Evolutionary conservation across 2,329 filamentous ascomycete species (phyloP).

Genomic region (Calycina herbarum): DNA sequence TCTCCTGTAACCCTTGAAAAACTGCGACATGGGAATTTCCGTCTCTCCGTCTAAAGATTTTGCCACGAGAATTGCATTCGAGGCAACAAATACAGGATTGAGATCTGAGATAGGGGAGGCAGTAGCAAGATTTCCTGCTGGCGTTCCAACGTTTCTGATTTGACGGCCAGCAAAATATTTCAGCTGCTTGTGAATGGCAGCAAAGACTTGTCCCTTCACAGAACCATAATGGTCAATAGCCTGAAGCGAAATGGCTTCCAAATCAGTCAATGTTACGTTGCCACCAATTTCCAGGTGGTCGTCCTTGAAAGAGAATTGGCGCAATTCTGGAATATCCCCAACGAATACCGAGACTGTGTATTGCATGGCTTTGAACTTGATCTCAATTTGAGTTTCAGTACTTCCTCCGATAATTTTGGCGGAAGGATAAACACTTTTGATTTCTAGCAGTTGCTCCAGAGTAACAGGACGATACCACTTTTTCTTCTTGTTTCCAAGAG

Average conservation of each 20-base stretch:
- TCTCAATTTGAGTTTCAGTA: slow-evolving; percentile 96
- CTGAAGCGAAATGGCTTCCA: slow-evolving; percentile 80
- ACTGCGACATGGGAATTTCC: slow-evolving; percentile 87
- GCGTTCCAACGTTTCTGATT: slow-evolving; percentile 96
- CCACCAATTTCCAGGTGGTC: slow-evolving; percentile 89
- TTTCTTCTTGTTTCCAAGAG: slow-evolving; percentile 93
- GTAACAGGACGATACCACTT: slow-evolving; percentile 91
- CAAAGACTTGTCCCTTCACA: slow-evolving; percentile 67
- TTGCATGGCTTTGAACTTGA: slow-evolving; percentile 94
- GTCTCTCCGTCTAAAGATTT: slow-evolving; percentile 72
- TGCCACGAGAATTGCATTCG: slow-evolving; percentile 77
- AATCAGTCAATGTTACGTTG: slow-evolving; percentile 87
- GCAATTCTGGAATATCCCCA: slow-evolving; percentile 86
- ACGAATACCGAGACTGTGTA: slow-evolving; percentile 91
- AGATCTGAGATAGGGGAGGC: slow-evolving; percentile 96
- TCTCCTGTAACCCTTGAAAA: slow-evolving; percentile 88
- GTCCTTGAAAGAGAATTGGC: slow-evolving; percentile 76
- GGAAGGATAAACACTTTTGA: slow-evolving; percentile 80
- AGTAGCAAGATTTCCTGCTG: slow-evolving; percentile 89
- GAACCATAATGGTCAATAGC: slow-evolving; percentile 77
- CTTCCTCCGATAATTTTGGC: slow-evolving; percentile 96
- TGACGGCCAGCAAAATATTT: slow-evolving; percentile 93
- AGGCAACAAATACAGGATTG: slow-evolving; percentile 89
- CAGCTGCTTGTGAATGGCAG: slow-evolving; percentile 90
- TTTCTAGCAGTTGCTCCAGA: slow-evolving; percentile 82